A percentile compares a stretch with the other conserved stretches of the same genome.
phyloP scores from a whole-genome alignment of 768 basidiomycete genomes.

The Lactarius psammicola region DNA sequence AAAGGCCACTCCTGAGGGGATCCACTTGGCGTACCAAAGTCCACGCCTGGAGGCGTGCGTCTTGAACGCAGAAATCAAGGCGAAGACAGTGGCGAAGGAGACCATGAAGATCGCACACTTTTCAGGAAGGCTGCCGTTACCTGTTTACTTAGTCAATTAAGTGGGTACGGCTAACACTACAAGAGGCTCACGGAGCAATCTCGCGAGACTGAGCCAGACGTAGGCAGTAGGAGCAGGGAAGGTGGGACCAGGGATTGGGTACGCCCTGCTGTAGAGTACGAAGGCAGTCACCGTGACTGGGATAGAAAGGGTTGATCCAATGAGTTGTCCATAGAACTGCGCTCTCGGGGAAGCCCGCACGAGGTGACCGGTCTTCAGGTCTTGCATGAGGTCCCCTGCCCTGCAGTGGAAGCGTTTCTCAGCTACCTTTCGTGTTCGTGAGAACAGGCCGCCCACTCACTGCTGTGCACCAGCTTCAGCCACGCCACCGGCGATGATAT shows the following conservation, averaged over 20 bases:
- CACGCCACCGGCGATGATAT: constrained; percentile 96
- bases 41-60: constrained; percentile 51
- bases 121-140: constrained; percentile 79
- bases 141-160: constrained; percentile 42
- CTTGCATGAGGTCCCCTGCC: constrained; percentile 98
- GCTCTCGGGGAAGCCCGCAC: constrained; percentile 87
- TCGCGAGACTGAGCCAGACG: constrained; percentile 82
- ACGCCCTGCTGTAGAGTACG: constrained; percentile 81
- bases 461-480: constrained; percentile 94
- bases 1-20: constrained; percentile 92
- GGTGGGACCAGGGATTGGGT: constrained; percentile 87
- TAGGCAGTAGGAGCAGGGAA: constrained; percentile 96
- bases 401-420: constrained; percentile 39
- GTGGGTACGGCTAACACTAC: neutral
- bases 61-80: constrained; percentile 63
- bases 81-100: constrained; percentile 70
- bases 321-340: constrained; percentile 91
- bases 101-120: constrained; percentile 78
- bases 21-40: constrained; percentile 63
- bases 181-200: constrained; percentile 61
- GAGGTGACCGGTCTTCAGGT: constrained; percentile 95
- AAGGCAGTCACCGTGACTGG: constrained; percentile 87
- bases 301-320: constrained; percentile 87
- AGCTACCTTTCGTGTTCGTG: neutral
- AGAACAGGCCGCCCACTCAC: constrained; percentile 41